Evolutionary conservation across 2,329 filamentous ascomycete genomes (phyloP).

Genomic region (Orbilia blumenaviensis): DNA sequence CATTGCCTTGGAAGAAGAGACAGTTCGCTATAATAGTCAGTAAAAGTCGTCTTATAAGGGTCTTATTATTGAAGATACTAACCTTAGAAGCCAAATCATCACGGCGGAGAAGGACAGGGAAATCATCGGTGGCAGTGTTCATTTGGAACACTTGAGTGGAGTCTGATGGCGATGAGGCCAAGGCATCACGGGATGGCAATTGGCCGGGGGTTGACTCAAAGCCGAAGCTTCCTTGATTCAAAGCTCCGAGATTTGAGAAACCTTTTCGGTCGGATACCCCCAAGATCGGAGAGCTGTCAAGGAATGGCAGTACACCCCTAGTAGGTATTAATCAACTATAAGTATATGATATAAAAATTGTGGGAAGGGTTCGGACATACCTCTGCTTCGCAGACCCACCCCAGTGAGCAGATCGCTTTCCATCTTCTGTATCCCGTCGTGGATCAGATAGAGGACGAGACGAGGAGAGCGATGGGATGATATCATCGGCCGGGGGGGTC

Average conservation of each 20-base stretch:
- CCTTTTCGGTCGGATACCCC: slow-evolving; percentile 52
- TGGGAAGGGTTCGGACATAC: background rate
- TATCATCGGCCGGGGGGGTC: slow-evolving; percentile 70
- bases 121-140: slow-evolving; percentile 77
- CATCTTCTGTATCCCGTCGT: slow-evolving; percentile 32
- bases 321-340: background rate
- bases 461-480: slow-evolving; percentile 70
- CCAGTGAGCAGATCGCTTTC: slow-evolving; percentile 34
- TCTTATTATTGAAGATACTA: slow-evolving; percentile 54
- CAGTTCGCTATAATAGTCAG: slow-evolving; percentile 71
- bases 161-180: slow-evolving; percentile 69
- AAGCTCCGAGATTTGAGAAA: slow-evolving; percentile 61
- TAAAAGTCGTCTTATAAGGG: slow-evolving; percentile 8
- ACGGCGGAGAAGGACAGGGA: slow-evolving; percentile 81
- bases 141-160: slow-evolving; percentile 76
- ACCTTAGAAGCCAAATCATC: slow-evolving; percentile 67
- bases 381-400: slow-evolving; percentile 43
- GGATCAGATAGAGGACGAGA: slow-evolving; percentile 60
- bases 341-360: background rate
- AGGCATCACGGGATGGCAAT: slow-evolving; percentile 62
- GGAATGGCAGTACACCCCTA: slow-evolving; percentile 33
- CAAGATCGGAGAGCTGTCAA: slow-evolving; percentile 32
- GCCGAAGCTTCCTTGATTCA: slow-evolving; percentile 81
- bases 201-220: slow-evolving; percentile 72
- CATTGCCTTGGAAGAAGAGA: slow-evolving; percentile 76